Base-by-base conservation (phyloP, 2,329 filamentous ascomycete species). In the Cladosporium sp. region DNA sequence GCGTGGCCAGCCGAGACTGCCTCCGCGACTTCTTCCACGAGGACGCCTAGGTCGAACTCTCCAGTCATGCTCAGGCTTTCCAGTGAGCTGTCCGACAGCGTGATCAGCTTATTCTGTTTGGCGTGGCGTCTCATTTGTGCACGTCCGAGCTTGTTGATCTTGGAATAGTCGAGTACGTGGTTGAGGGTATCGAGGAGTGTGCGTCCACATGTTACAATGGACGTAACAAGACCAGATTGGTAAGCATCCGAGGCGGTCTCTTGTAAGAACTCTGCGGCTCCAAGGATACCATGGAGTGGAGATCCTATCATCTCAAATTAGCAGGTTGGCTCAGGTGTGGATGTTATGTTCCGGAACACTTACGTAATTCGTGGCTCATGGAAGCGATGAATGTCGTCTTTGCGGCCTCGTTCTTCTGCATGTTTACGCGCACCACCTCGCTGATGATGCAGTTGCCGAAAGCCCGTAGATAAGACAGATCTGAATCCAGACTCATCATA, bases 11-110 rank as follows among this genome's bases (percentile, higher is more conserved):
- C 77, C 64, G 81, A 84, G 4, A 86, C 83, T 0, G 84, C 84
- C 68, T 86, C 85, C 4, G 84, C 81, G 0, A 85, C 84, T 68
- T 86, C 84, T 72, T 85, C 84, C 1, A 82, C 77, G 8, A 85
- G 70, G 1, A 80, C 74, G 6, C 79, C 79, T 0, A 85, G 73
- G 68, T 85, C 82, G 2, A 82, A 68, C 18, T 75, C 70, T 11
- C 75, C 73, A 6, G 76, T 76, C 36, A 77, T 66, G 64, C 75
- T 72, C 68, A 80, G 60, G 47, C 71, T 72, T 30, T 73, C 71
- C 10, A 71, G 44, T 1, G 64, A 65, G 7, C 70, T 67, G 52
- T 73, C 73, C 2, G 69, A 69, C 64, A 77, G 57, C 72, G 79
- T 54, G n/a, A 72, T 68, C 5, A 71, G 63, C 65, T 70, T 71